Percentiles rank a stretch among this genome's conserved stretches.
phyloP scores from a whole-genome alignment of 2,329 filamentous ascomycete species.

The Dothidotthia symphoricarpi region DNA sequence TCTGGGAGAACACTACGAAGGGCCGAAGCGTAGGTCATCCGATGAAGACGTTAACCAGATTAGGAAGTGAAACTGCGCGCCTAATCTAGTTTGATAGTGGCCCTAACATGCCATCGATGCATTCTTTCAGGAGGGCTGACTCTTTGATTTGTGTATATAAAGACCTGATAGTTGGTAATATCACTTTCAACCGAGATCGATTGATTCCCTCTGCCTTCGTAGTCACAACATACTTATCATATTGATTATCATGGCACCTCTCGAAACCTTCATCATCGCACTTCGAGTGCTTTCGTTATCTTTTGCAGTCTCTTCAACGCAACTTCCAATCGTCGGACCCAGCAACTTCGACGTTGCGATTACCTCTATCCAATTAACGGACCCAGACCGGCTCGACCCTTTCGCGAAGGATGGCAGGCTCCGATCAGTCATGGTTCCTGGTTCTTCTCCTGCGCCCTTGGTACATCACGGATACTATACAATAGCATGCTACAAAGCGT shows the following conservation, averaged over 20 bases:
- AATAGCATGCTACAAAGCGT: slow-evolving; percentile 47
- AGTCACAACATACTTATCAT: background rate
- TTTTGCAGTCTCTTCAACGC: slow-evolving; percentile 1
- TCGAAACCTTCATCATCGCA: slow-evolving; percentile 1
- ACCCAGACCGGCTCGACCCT: slow-evolving; percentile 18
- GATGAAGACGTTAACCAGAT: slow-evolving; percentile 8
- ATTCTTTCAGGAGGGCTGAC: too few species aligned
- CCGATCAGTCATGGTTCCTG: slow-evolving; percentile 26
- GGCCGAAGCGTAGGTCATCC: background rate
- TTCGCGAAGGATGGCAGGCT: slow-evolving; percentile 17
- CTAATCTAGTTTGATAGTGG: too few species aligned
- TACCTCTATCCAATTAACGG: slow-evolving; percentile 15
- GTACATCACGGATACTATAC: slow-evolving; percentile 47
- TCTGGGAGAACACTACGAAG: too few species aligned
- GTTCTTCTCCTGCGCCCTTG: slow-evolving; percentile 51
- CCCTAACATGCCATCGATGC: too few species aligned
- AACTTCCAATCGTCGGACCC: slow-evolving; percentile 15
- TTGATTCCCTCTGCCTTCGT: too few species aligned
- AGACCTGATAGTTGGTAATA: too few species aligned
- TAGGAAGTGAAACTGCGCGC: slow-evolving; percentile 7
- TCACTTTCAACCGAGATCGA: background rate
- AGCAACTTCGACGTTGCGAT: slow-evolving; percentile 13
- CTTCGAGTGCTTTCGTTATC: slow-evolving; percentile 2
- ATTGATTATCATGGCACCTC: slow-evolving; percentile 3
- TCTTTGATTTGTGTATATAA: too few species aligned